Conservation (phyloP, 2,329 filamentous ascomycete genomes). For the Monosporascus sp. region DNA sequence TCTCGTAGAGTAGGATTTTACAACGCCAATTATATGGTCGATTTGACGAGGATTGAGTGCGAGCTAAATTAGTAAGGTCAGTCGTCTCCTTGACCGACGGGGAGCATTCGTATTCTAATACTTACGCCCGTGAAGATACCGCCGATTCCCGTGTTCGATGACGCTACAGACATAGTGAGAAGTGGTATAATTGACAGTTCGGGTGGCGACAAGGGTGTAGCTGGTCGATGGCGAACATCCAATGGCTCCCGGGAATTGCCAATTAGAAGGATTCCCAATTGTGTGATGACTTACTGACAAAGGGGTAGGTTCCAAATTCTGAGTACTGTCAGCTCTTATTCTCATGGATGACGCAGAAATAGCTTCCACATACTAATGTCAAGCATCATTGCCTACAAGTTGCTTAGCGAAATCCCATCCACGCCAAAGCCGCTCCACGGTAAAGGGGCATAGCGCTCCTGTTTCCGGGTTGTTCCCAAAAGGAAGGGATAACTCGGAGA, state of each 20-base stretch:
- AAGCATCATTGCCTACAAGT: conserved; percentile 35
- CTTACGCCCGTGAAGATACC: conserved; percentile 21
- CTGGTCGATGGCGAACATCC: too few relatives aligned
- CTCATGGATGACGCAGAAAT: neutral
- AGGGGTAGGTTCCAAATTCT: conserved; percentile 51
- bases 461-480: neutral
- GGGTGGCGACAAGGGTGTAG: too few relatives aligned
- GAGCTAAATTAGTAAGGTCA: conserved; percentile 5
- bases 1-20: conserved; percentile 49
- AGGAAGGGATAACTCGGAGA: neutral
- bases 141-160: conserved; percentile 11
- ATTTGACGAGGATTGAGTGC: conserved; percentile 2
- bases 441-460: neutral
- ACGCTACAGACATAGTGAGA: conserved; percentile 2
- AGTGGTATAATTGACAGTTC: neutral
- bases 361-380: conserved; percentile 35
- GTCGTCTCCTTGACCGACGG: conserved; percentile 32
- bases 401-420: neutral
- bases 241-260: too few relatives aligned
- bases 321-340: neutral
- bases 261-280: too few relatives aligned
- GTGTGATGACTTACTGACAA: conserved; percentile 12
- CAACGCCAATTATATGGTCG: conserved; percentile 51
- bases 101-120: conserved; percentile 40
- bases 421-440: too few relatives aligned